phyloP scores from a whole-genome alignment of 2,329 filamentous ascomycete species.

The Curvularia spicifera region DNA sequence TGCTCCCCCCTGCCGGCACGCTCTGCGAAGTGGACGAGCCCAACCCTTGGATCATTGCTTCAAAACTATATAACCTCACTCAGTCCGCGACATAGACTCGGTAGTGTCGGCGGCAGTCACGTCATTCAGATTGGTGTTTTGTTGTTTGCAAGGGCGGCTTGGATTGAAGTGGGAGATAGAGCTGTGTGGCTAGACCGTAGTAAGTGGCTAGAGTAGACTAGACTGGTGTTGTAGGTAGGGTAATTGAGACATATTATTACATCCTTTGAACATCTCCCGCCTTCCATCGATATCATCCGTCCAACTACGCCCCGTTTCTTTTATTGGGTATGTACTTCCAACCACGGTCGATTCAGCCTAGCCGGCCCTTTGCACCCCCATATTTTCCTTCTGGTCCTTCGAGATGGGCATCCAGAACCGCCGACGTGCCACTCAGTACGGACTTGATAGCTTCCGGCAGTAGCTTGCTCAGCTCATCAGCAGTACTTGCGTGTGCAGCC shows the following conservation, averaged over 20 bases:
- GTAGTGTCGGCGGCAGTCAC: not conserved
- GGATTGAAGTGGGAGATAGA: not conserved
- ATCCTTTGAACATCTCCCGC: not conserved
- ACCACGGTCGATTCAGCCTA: not conserved
- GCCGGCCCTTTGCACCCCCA: constrained; percentile 39
- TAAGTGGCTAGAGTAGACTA: not conserved
- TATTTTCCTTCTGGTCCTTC: constrained; percentile 64
- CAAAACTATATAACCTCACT: not conserved
- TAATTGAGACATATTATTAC: not conserved
- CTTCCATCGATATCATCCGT: not conserved
- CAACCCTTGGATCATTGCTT: constrained; percentile 19
- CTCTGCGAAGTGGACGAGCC: constrained; percentile 24
- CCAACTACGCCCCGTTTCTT: not conserved
- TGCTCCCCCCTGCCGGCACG: constrained; percentile 19
- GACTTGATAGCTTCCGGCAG: constrained; percentile 65
- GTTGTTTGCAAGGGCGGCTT: not conserved
- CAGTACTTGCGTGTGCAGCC: constrained; percentile 64
- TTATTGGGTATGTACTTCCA: not conserved
- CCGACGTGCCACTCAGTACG: constrained; percentile 63
- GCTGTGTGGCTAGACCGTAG: not conserved
- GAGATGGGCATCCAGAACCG: constrained; percentile 67
- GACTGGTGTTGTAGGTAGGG: not conserved
- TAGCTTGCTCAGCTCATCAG: constrained; percentile 60
- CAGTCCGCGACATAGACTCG: not conserved
- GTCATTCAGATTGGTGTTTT: not conserved